These are phyloP conservation scores for Calonectria fujianensis DNA, from an alignment of 2,329 filamentous ascomycete genomes.

Conservation along the genomic window DNA sequence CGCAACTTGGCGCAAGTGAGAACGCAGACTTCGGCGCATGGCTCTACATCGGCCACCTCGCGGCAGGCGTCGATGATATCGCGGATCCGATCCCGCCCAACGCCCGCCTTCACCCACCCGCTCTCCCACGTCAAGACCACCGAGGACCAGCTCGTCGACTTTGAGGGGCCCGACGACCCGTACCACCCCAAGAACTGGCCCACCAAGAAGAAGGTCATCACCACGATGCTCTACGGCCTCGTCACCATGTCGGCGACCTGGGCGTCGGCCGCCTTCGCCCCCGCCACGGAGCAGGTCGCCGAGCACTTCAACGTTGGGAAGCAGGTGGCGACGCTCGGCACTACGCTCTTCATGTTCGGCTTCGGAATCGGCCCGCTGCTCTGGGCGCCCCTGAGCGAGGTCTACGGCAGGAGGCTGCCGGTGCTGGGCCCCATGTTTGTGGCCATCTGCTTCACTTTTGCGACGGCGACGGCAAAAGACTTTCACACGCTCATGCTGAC, in stretches of 20 bases:
- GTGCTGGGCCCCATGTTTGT: slow-evolving; percentile 78
- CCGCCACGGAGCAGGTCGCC: slow-evolving; percentile 73
- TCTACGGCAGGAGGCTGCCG: slow-evolving; percentile 73
- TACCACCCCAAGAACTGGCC: slow-evolving; percentile 84
- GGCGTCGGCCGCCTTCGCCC: slow-evolving; percentile 72
- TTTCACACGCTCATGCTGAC: slow-evolving; percentile 80
- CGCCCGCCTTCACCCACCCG: slow-evolving; percentile 66
- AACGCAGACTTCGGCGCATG: neutral
- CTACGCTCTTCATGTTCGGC: slow-evolving; percentile 63
- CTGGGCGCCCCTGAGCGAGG: slow-evolving; percentile 78
- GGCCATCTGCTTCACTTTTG: slow-evolving; percentile 79
- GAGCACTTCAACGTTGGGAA: slow-evolving; percentile 65
- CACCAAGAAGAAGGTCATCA: slow-evolving; percentile 79
- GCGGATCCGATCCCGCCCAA: slow-evolving; percentile 65
- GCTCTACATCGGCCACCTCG: neutral
- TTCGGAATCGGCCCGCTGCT: slow-evolving; percentile 76
- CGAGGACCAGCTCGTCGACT: slow-evolving; percentile 77
- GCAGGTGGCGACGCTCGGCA: slow-evolving; percentile 68
- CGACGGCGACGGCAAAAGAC: slow-evolving; percentile 77
- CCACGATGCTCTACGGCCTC: slow-evolving; percentile 71
- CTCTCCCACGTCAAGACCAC: slow-evolving; percentile 65
- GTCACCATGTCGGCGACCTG: slow-evolving; percentile 70
- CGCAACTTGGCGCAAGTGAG: neutral
- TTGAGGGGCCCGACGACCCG: slow-evolving; percentile 82
- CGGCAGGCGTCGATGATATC: slow-evolving; percentile 62